A percentile compares a stretch with the other conserved stretches of the same genome.
Conservation (phyloP, 2,329 filamentous ascomycete species). For the Penicillium sp. region DNA sequence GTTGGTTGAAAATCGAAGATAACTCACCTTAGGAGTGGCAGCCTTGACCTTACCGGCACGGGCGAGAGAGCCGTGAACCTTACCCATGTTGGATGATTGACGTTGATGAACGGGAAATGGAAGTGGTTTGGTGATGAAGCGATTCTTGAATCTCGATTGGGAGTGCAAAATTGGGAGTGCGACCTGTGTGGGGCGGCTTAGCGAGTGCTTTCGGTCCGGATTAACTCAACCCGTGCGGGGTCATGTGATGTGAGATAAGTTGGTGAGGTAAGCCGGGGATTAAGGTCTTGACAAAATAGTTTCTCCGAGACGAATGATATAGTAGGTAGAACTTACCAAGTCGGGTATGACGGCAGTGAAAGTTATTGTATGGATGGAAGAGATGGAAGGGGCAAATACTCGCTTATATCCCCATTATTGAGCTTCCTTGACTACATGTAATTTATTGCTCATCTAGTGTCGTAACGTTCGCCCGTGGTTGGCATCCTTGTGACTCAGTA, state of each 20-base stretch:
- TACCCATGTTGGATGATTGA: slow-evolving; percentile 64
- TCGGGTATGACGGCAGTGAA: neutral
- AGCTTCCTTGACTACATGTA: too few species aligned
- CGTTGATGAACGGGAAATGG: slow-evolving; percentile 25
- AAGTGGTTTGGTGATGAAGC: slow-evolving; percentile 28
- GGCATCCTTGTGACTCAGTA: neutral
- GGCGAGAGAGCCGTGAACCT: slow-evolving; percentile 91
- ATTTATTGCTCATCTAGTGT: neutral
- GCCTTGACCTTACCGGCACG: slow-evolving; percentile 99
- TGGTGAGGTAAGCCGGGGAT: slow-evolving; percentile 8
- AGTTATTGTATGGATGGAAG: neutral
- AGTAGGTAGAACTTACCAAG: neutral
- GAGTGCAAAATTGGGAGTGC: slow-evolving; percentile 30
- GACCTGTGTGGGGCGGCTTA: slow-evolving; percentile 31
- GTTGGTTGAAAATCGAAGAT: slow-evolving; percentile 9
- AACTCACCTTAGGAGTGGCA: slow-evolving; percentile 53
- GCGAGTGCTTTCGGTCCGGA: slow-evolving; percentile 23
- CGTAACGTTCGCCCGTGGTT: neutral
- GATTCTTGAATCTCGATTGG: slow-evolving; percentile 22
- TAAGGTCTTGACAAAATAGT: slow-evolving; percentile 3
- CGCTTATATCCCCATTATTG: neutral
- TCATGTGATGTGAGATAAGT: slow-evolving; percentile 6
- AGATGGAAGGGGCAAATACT: too few species aligned
- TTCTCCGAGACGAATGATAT: neutral
- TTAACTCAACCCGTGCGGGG: slow-evolving; percentile 8